phyloP scores from a whole-genome alignment of 2,329 filamentous ascomycete species.

The Phoma sp. region DNA sequence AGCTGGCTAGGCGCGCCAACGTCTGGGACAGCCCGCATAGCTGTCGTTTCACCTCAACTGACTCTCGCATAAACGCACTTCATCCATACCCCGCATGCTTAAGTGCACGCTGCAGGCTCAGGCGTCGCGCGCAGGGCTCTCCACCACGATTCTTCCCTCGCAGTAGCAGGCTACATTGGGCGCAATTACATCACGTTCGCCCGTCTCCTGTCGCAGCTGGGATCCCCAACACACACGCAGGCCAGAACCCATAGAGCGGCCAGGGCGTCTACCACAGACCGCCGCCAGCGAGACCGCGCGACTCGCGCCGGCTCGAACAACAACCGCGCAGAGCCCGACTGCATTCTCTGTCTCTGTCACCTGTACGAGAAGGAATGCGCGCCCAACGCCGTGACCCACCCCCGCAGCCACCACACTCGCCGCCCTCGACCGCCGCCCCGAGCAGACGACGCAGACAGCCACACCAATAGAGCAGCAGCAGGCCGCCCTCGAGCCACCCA shows the following conservation, averaged over 20 bases:
- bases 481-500: slow-evolving; percentile 5
- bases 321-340: slow-evolving; percentile 20
- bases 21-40: slow-evolving; percentile 3
- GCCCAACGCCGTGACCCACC: slow-evolving; percentile 23
- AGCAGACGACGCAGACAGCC: slow-evolving; percentile 6
- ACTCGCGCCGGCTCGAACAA: slow-evolving; percentile 30
- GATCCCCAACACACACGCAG: slow-evolving; percentile 31
- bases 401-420: slow-evolving; percentile 24
- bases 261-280: slow-evolving; percentile 30
- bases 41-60: slow-evolving; percentile 15
- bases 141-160: background rate
- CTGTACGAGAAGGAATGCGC: slow-evolving; percentile 29
- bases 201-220: slow-evolving; percentile 28
- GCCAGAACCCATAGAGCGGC: slow-evolving; percentile 30
- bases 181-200: slow-evolving; percentile 12
- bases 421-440: slow-evolving; percentile 13
- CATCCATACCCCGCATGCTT: slow-evolving; percentile 23
- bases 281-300: slow-evolving; percentile 24
- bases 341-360: slow-evolving; percentile 6
- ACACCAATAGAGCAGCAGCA: slow-evolving; percentile 6
- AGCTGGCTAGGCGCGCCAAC: slow-evolving; percentile 1
- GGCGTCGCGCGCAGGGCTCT: slow-evolving; percentile 15
- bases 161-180: slow-evolving; percentile 16
- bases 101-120: slow-evolving; percentile 20
- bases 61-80: slow-evolving; percentile 14